Conservation (phyloP, 164 flowering plant species). For the Euptelea pleiosperma region DNA sequence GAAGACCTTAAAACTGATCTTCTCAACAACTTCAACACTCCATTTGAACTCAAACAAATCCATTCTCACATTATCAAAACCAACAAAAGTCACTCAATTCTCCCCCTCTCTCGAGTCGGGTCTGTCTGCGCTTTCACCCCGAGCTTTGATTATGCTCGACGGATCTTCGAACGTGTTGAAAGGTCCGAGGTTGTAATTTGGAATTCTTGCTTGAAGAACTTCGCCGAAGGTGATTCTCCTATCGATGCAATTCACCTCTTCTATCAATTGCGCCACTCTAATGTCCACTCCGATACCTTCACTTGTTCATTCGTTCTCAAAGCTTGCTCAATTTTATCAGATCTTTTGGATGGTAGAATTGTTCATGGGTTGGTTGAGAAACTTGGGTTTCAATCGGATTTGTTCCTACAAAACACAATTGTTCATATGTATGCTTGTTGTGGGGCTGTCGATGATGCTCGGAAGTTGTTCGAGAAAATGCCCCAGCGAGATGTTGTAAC, state of each 20-base stretch:
- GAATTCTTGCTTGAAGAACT: constrained; percentile 49
- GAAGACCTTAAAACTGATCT: constrained; percentile 13
- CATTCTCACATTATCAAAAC: constrained; percentile 59
- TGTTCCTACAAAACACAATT: constrained; percentile 48
- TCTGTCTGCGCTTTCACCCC: constrained; percentile 46
- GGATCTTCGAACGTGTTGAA: constrained; percentile 28
- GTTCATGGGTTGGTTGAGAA: constrained; percentile 58
- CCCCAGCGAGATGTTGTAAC: constrained; percentile 52
- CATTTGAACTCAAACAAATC: constrained; percentile 57
- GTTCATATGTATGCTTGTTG: constrained; percentile 53
- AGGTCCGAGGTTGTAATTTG: constrained; percentile 31
- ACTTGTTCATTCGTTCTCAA: constrained; percentile 65
- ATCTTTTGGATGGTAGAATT: constrained; percentile 37
- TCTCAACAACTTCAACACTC: constrained; percentile 37
- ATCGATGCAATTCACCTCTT: constrained; percentile 46
- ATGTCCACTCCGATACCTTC: constrained; percentile 42
- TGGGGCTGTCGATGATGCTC: constrained; percentile 38
- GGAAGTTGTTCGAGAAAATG: constrained; percentile 53
- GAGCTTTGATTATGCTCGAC: constrained; percentile 41
- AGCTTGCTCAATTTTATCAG: constrained; percentile 42
- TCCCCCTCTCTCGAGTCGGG: constrained; percentile 43
- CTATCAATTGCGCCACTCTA: constrained; percentile 23
- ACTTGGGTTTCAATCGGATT: constrained; percentile 52
- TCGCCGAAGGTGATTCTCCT: constrained; percentile 53
- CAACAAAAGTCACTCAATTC: constrained; percentile 35